Percentiles rank a stretch among this genome's conserved stretches.
These are phyloP conservation scores for Botrytis paeoniae DNA, from an alignment of 2,329 filamentous ascomycete genomes.

Conservation along the genomic window DNA sequence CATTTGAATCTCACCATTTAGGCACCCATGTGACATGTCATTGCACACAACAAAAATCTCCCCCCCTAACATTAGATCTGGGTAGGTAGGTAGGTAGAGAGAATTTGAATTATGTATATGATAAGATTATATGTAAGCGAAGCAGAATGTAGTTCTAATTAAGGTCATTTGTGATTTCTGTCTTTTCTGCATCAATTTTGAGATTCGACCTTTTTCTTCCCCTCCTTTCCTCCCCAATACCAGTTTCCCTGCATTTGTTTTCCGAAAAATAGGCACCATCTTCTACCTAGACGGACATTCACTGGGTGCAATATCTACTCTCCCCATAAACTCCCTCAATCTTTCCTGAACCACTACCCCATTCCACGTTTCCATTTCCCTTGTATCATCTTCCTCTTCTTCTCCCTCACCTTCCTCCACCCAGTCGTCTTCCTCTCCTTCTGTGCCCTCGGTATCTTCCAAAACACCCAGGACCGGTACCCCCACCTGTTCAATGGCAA, in stretches of 20 bases:
- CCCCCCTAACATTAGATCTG: no score
- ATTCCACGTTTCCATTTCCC: constrained; percentile 56
- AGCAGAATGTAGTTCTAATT: neutral
- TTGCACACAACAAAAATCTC: neutral
- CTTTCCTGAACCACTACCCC: constrained; percentile 52
- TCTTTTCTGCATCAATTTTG: neutral
- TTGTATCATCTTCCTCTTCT: constrained; percentile 39
- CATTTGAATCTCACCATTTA: neutral
- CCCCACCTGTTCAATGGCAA: constrained; percentile 92
- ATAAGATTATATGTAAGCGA: neutral
- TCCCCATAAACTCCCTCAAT: constrained; percentile 46
- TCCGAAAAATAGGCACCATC: neutral
- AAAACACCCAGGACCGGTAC: constrained; percentile 59
- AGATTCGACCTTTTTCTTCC: neutral
- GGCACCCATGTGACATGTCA: neutral
- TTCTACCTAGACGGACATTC: constrained; percentile 3
- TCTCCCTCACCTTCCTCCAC: constrained; percentile 44
- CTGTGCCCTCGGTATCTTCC: constrained; percentile 47
- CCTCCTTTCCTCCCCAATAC: neutral
- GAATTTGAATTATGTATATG: neutral
- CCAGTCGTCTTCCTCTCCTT: constrained; percentile 15
- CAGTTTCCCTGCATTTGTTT: neutral
- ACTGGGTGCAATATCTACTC: neutral
- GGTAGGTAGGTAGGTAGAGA: neutral
- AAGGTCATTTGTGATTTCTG: neutral